Conservation (phyloP, 768 basidiomycete genomes). For the Leccinellum luteum region DNA sequence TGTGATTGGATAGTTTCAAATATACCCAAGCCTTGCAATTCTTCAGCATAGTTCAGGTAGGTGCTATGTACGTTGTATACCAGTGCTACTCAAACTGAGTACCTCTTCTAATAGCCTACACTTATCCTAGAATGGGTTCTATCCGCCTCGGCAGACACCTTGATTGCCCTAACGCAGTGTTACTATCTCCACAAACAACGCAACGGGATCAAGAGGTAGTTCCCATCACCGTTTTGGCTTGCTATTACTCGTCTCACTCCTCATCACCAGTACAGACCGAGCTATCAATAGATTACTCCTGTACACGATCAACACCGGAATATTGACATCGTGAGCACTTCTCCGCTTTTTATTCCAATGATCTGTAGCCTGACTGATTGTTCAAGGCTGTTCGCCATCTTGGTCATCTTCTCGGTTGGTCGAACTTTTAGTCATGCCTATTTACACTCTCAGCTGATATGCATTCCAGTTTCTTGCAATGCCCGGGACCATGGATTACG, state of each 20-base stretch:
- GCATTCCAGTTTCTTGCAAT: background rate
- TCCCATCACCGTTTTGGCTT: background rate
- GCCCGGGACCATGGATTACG: background rate
- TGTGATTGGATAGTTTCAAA: background rate
- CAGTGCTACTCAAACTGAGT: background rate
- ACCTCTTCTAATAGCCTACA: background rate
- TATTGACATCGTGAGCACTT: background rate
- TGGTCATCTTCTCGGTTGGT: background rate
- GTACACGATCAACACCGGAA: conserved; percentile 10
- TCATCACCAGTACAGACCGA: conserved; percentile 10
- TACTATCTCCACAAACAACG: background rate
- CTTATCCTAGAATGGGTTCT: background rate
- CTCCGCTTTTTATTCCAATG: too few species aligned
- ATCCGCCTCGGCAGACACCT: background rate
- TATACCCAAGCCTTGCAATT: background rate
- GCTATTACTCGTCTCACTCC: background rate
- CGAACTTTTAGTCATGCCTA: background rate
- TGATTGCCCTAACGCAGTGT: background rate
- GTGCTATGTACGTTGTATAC: too few species aligned
- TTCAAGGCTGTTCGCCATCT: background rate
- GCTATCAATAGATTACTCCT: conserved; percentile 17
- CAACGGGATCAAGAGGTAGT: background rate
- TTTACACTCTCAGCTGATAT: background rate
- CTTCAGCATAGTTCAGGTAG: background rate
- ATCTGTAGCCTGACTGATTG: background rate